These are phyloP conservation scores for Domatiomyces globalis DNA, from an alignment of 2,329 filamentous ascomycete genomes.

Conservation along the genomic window DNA sequence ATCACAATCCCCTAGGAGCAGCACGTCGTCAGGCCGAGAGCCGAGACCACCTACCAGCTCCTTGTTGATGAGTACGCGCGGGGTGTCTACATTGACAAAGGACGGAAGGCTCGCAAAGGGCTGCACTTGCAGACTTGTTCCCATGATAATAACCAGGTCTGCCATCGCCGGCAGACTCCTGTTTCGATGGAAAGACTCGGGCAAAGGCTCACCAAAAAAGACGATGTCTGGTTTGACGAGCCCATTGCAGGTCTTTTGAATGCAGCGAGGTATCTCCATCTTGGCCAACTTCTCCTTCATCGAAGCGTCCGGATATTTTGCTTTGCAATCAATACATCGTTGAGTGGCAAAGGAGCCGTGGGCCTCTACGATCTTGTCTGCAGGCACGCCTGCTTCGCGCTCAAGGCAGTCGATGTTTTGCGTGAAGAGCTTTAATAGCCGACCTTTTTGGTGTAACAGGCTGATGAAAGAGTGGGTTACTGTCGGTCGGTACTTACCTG, in stretches of 20 bases:
- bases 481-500: constrained; percentile 76
- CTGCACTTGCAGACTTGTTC: constrained; percentile 74
- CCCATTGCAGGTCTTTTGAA: constrained; percentile 49
- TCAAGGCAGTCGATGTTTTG: constrained; percentile 98
- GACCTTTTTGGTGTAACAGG: constrained; percentile 62
- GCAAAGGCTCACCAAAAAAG: constrained; percentile 73
- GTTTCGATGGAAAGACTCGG: constrained; percentile 49
- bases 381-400: constrained; percentile 67
- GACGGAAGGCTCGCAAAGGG: constrained; percentile 74
- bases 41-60: constrained; percentile 72
- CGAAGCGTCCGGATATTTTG: constrained; percentile 52
- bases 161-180: constrained; percentile 44
- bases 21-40: constrained; percentile 64
- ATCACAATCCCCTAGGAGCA: constrained; percentile 73
- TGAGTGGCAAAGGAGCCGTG: constrained; percentile 91
- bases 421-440: constrained; percentile 77
- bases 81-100: constrained; percentile 46
- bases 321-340: constrained; percentile 77
- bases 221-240: constrained; percentile 90
- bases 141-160: constrained; percentile 72
- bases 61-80: constrained; percentile 75
- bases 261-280: constrained; percentile 58
- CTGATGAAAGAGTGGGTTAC: constrained; percentile 80
- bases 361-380: constrained; percentile 72
- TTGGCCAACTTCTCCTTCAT: constrained; percentile 58